Base-by-base conservation (phyloP, 352 stramenopile species). In the Globisporangium solare region DNA sequence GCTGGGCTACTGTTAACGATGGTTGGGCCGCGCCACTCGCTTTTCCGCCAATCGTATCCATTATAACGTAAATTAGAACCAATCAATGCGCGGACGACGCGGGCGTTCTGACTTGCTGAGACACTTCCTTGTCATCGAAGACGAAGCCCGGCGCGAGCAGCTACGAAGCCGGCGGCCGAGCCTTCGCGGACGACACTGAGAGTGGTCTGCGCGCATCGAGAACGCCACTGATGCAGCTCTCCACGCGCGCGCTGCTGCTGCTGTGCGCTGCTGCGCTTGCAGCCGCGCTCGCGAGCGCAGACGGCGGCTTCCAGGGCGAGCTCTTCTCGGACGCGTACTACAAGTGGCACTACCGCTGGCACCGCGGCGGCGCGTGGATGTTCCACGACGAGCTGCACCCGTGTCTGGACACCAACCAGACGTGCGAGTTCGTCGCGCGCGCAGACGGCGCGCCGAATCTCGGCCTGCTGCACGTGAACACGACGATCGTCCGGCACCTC, bases 361-460 rank as follows among this genome's bases (percentile, higher is more conserved):
- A 70, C 47, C 60, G 70, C 41, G 70, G 70, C 42, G 70, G 57
- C 20, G 70, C 64, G 5, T 75, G 67, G 58, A 54, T 63, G 56
- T 71, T 66, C 55, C 70, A 78, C 41, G 63, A 73, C 8, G 40
- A n/a, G 3, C 35, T 66, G n/a, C 70, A 78, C 10, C 60, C 66
- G 47, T 78, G 70, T 32, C 31, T 50, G 24, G 64, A 67, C 51
- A 42, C 31, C 1, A 32, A 50, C 20, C 41, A 43, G 20, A 46
- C 41, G 42, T 32, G 20, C 11, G 27, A 60, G 6, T 52, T 70
- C 14, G 41, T 58, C 24, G 24, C 22, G 13, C 51, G 31, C n/a
- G 18, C n/a, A 13, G 39, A 43, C 39, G 13, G 18, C 7, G 27
- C 4, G 2, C 24, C 24, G 17, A 43, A 3, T 18, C 39, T n/a